phyloP scores from a whole-genome alignment of 495 filamentous ascomycete genomes.

The Penicillium cosmopolitanum region DNA sequence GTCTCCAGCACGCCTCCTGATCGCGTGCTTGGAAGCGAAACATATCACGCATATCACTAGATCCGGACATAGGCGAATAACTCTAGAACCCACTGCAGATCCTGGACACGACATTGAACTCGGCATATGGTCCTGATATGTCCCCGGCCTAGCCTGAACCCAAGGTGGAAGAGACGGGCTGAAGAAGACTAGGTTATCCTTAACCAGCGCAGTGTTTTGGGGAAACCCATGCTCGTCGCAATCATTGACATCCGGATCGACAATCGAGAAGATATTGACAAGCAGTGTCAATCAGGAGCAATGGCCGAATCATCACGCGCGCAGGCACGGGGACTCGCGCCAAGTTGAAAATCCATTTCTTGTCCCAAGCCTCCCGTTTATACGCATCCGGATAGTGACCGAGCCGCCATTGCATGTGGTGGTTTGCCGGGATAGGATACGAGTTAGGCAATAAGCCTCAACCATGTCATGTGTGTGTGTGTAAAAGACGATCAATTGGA shows the following conservation, averaged over 20 bases:
- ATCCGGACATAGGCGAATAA: slow-evolving; percentile 3
- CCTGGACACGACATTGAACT: not conserved
- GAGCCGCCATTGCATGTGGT: slow-evolving; percentile 26
- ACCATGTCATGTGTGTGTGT: not conserved
- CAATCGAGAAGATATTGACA: slow-evolving; percentile 19
- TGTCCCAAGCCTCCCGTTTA: slow-evolving; percentile 1
- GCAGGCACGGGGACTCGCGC: slow-evolving; percentile 20
- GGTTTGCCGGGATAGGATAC: slow-evolving; percentile 5
- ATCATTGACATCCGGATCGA: slow-evolving; percentile 20
- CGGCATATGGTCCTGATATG: slow-evolving; percentile 3
- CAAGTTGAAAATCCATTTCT: slow-evolving; percentile 19
- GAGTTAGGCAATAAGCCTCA: not conserved
- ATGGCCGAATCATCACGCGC: slow-evolving; percentile 22
- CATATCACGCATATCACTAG: not conserved
- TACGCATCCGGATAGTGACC: slow-evolving; percentile 19
- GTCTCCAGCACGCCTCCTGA: not conserved
- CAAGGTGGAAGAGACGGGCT: not conserved
- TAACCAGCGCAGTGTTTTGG: not conserved
- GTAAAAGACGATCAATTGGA: not conserved
- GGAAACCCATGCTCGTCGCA: not conserved
- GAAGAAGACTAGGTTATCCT: not conserved
- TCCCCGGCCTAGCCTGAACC: slow-evolving; percentile 11
- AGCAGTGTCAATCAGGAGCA: slow-evolving; percentile 16
- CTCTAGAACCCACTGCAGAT: slow-evolving; percentile 6
- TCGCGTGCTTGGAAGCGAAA: slow-evolving; percentile 4